A percentile compares a stretch with the other conserved stretches of the same genome.
Conservation (phyloP, 768 basidiomycete species). For the Sarcomyxa edulis region DNA sequence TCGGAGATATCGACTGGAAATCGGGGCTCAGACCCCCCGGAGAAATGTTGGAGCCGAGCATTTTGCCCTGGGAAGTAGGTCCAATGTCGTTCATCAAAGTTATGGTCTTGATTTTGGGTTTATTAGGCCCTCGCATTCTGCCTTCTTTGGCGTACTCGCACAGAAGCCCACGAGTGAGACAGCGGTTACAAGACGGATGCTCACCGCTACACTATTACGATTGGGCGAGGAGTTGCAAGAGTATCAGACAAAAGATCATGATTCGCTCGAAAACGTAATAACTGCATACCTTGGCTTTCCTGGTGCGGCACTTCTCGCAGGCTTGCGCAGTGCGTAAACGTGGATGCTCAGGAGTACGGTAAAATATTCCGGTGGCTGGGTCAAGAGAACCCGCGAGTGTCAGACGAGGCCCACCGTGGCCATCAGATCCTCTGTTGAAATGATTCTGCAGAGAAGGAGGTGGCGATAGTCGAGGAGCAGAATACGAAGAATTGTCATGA, state of each 20-base stretch:
- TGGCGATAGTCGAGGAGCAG: no score
- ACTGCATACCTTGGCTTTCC: constrained; percentile 65
- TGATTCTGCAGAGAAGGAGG: no score
- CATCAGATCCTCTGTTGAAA: no score
- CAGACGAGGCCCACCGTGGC: not conserved
- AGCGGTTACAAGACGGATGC: constrained; percentile 64
- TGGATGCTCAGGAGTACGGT: constrained; percentile 57
- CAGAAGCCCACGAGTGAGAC: constrained; percentile 46
- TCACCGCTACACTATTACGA: constrained; percentile 73
- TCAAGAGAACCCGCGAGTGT: constrained; percentile 58
- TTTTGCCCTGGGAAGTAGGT: no score
- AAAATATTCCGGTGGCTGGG: constrained; percentile 60
- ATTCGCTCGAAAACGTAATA: constrained; percentile 2
- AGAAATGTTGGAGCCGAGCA: no score
- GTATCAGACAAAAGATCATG: constrained; percentile 1
- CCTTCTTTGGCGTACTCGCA: constrained; percentile 71
- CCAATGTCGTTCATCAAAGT: no score
- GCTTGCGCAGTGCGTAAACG: constrained; percentile 68
- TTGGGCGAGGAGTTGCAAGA: constrained; percentile 1
- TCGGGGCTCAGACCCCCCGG: no score
- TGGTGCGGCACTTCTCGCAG: constrained; percentile 66
- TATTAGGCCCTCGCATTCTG: constrained; percentile 57
- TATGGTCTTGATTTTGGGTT: constrained; percentile 32
- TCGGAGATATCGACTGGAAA: no score
- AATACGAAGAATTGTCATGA: no score